Conservation (phyloP, 164 flowering plant genomes). For the Annona squamosa region DNA sequence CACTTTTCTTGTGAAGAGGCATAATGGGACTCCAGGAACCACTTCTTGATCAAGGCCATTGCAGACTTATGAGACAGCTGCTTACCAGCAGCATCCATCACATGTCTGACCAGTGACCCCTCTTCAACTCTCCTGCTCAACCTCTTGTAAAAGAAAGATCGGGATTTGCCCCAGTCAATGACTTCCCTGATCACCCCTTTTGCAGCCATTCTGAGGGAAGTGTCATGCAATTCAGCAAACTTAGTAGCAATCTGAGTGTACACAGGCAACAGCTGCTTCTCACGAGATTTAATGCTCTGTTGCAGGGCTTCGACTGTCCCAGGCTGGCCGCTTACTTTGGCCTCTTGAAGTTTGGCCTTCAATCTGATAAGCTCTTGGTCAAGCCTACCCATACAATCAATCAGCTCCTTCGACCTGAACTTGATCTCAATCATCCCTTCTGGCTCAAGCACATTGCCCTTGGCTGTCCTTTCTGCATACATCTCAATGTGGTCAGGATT, state of each 20-base stretch:
- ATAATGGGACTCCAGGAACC: slow-evolving; percentile 56
- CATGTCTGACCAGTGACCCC: slow-evolving; percentile 45
- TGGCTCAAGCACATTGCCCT: slow-evolving; percentile 97
- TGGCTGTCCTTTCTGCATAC: slow-evolving; percentile 93
- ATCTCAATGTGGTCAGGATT: slow-evolving; percentile 93
- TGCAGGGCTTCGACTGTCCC: slow-evolving; percentile 39
- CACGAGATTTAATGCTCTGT: slow-evolving; percentile 67
- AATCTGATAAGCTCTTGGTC: slow-evolving; percentile 61
- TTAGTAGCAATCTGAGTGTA: slow-evolving; percentile 94
- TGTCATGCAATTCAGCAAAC: slow-evolving; percentile 95
- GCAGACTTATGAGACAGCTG: slow-evolving; percentile 58
- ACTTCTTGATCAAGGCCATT: slow-evolving; percentile 48
- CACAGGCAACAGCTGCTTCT: slow-evolving; percentile 77
- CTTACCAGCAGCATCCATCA: slow-evolving; percentile 76
- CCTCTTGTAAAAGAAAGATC: slow-evolving; percentile 79
- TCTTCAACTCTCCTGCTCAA: slow-evolving; percentile 67
- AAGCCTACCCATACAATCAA: slow-evolving; percentile 92
- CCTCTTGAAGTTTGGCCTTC: slow-evolving; percentile 55
- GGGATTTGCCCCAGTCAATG: slow-evolving; percentile 64
- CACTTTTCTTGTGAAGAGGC: slow-evolving; percentile 38
- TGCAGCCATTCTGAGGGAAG: slow-evolving; percentile 94
- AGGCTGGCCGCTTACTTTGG: slow-evolving; percentile 25
- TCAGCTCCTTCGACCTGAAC: slow-evolving; percentile 68
- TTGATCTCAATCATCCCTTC: slow-evolving; percentile 98
- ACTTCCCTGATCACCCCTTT: slow-evolving; percentile 84